Conservation (phyloP, 2,329 filamentous ascomycete species). For the Colletotrichum spinosum region DNA sequence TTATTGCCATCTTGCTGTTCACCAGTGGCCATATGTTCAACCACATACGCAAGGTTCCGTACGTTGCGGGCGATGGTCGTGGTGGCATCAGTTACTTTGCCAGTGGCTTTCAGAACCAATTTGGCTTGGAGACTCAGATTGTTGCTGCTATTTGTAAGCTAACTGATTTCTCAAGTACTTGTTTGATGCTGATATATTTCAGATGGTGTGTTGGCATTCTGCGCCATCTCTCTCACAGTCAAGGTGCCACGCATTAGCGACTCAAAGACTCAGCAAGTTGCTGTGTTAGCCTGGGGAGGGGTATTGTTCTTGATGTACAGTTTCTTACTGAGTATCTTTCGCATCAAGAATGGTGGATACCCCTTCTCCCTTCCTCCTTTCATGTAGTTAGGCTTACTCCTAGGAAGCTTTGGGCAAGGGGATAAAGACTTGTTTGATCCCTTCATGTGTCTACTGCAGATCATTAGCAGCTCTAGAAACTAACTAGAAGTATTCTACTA, state of each 20-base stretch:
- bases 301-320: slow-evolving; percentile 89
- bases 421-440: neutral
- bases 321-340: slow-evolving; percentile 93
- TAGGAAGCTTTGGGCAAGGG: neutral
- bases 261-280: slow-evolving; percentile 80
- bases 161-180: slow-evolving; percentile 17
- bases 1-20: slow-evolving; percentile 92
- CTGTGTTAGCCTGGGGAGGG: slow-evolving; percentile 82
- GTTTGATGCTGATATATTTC: slow-evolving; percentile 57
- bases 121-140: slow-evolving; percentile 94
- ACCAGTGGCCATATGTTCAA: slow-evolving; percentile 99
- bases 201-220: slow-evolving; percentile 83
- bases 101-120: slow-evolving; percentile 91
- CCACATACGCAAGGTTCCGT: slow-evolving; percentile 95
- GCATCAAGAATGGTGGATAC: slow-evolving; percentile 94
- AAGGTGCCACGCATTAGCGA: slow-evolving; percentile 93
- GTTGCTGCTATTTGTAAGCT: slow-evolving; percentile 91
- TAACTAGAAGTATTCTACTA: too few relatives aligned
- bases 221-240: slow-evolving; percentile 88
- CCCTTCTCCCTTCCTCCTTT: slow-evolving; percentile 96
- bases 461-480: too few relatives aligned
- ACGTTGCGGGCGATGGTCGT: slow-evolving; percentile 85
- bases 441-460: neutral
- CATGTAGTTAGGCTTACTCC: slow-evolving; percentile 55
- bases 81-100: slow-evolving; percentile 94